Conservation (phyloP, 202 grass and related monocot species). For the Digitaria exilis region DNA sequence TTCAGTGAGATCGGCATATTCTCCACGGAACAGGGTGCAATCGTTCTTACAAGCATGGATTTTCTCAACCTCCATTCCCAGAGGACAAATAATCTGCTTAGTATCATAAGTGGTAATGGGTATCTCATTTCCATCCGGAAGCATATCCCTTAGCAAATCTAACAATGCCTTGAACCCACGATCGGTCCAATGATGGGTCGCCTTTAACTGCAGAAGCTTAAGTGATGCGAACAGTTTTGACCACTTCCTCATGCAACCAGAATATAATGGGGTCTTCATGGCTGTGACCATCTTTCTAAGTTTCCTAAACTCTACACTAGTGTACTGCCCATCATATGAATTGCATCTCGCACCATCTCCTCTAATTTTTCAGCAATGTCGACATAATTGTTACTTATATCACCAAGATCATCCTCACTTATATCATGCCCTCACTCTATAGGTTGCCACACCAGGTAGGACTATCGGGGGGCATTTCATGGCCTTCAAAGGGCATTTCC, state of each 20-base stretch:
- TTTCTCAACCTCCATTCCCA: background rate
- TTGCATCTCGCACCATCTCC: too few species aligned
- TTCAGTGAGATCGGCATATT: background rate
- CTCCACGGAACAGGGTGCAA: background rate
- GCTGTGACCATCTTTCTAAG: too few species aligned
- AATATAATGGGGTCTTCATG: background rate
- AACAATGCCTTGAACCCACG: background rate
- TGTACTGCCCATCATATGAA: too few species aligned
- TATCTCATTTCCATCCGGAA: background rate
- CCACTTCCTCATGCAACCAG: background rate
- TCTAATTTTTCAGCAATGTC: too few species aligned
- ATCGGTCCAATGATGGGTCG: background rate
- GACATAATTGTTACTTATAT: too few species aligned
- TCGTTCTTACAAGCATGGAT: background rate
- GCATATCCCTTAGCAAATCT: background rate
- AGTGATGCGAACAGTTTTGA: background rate
- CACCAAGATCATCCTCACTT: too few species aligned
- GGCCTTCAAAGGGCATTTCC: too few species aligned
- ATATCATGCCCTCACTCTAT: too few species aligned
- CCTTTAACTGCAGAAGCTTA: background rate
- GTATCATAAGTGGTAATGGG: background rate
- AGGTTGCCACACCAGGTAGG: too few species aligned
- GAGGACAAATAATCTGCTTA: background rate
- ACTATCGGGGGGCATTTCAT: too few species aligned
- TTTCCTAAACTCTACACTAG: too few species aligned